phyloP scores from a whole-genome alignment of 345 rosid species.

The Linum lewisii region DNA sequence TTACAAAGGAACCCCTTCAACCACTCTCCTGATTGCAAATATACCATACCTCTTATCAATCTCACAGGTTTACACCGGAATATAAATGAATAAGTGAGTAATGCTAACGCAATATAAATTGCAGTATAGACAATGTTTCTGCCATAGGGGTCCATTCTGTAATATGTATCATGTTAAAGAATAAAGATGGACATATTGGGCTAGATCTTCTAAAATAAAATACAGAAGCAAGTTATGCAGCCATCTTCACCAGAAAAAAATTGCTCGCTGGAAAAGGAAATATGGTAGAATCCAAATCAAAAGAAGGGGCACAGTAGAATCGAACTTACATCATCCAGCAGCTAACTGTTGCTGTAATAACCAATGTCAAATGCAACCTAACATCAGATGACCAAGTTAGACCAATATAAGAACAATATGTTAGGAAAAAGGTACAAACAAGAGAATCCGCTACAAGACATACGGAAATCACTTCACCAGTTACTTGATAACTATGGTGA shows the following conservation, averaged over 20 bases:
- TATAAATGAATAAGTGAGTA: too few relatives aligned
- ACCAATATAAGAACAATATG: neutral
- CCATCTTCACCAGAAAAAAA: neutral
- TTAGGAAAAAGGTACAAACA: neutral
- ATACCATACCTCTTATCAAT: too few relatives aligned
- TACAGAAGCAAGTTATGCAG: neutral
- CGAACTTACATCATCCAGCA: constrained; percentile 92
- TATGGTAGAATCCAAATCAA: neutral
- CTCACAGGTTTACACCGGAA: too few relatives aligned
- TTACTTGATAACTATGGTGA: neutral
- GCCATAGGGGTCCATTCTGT: neutral
- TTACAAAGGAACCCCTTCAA: neutral
- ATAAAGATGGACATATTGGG: too few relatives aligned
- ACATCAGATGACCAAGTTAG: constrained; percentile 11
- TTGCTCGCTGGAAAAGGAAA: neutral
- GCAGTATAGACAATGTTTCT: neutral
- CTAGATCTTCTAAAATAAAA: too few relatives aligned
- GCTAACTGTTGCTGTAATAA: constrained; percentile 81
- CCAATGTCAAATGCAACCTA: constrained; percentile 87
- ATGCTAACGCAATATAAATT: too few relatives aligned
- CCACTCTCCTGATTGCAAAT: too few relatives aligned
- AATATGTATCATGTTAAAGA: too few relatives aligned
- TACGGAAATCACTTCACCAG: neutral
- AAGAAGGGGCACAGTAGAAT: neutral
- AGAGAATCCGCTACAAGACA: neutral